Conservation (phyloP, 2,329 filamentous ascomycete genomes). For the Penicillium fuscoglaucum region DNA sequence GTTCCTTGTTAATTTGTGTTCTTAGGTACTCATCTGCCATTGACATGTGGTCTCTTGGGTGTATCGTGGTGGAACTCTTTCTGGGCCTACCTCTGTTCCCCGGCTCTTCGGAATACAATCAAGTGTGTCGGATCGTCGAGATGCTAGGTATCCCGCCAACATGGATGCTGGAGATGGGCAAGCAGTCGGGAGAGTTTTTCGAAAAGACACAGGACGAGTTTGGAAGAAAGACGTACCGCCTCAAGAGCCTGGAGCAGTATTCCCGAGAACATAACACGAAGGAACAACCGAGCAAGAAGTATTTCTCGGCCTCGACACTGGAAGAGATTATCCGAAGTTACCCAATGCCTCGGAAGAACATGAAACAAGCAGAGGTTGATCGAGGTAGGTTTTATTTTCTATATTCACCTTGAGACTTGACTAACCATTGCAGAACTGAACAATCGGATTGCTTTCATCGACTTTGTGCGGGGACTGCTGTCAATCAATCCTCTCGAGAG, state of each 20-base stretch:
- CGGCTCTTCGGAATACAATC: constrained; percentile 97
- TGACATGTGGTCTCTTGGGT: constrained; percentile 99
- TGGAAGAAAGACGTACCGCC: constrained; percentile 81
- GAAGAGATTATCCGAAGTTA: constrained; percentile 98
- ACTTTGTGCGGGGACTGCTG: constrained; percentile 90
- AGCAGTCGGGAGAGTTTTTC: constrained; percentile 96
- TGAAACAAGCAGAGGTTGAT: constrained; percentile 96
- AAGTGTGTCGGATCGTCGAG: constrained; percentile 93
- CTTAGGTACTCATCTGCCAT: constrained; percentile 87
- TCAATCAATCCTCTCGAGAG: constrained; percentile 94
- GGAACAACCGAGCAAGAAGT: constrained; percentile 99
- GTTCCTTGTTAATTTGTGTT: constrained; percentile 10
- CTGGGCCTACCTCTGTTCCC: constrained; percentile 91
- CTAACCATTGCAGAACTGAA: constrained; percentile 76
- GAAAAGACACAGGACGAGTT: constrained; percentile 92
- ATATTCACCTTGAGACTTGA: neutral
- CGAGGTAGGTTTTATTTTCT: constrained; percentile 64
- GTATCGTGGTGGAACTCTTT: constrained; percentile 97
- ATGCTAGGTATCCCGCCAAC: constrained; percentile 96
- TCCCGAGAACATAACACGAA: constrained; percentile 93
- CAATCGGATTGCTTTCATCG: constrained; percentile 94
- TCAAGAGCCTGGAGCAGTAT: constrained; percentile 98
- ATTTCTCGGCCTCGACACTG: constrained; percentile 90
- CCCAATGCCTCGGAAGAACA: constrained; percentile 97
- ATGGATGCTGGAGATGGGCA: constrained; percentile 99